phyloP scores from a whole-genome alignment of 768 basidiomycete genomes.

The Lactarius deliciosus region DNA sequence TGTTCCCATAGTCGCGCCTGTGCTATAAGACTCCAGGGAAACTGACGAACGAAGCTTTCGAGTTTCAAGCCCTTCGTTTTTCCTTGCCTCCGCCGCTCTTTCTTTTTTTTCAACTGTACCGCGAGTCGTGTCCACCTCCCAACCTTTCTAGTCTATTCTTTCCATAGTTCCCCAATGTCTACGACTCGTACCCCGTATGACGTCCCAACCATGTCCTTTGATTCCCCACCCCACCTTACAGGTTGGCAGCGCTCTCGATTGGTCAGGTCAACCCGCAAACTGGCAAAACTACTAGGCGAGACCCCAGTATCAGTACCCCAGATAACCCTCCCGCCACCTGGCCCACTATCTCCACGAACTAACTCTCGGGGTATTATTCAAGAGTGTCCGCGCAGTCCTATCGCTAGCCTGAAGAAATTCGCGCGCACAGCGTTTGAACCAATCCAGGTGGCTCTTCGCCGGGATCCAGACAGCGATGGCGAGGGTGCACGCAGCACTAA shows the following conservation, averaged over 20 bases:
- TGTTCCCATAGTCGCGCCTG: not conserved
- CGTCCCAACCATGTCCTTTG: too few species aligned
- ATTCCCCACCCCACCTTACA: constrained; percentile 1
- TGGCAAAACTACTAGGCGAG: constrained; percentile 29
- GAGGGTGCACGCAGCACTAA: not conserved
- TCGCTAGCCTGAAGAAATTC: constrained; percentile 10
- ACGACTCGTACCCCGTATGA: not conserved
- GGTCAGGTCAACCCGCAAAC: constrained; percentile 25
- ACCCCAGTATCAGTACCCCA: constrained; percentile 17
- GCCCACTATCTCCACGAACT: not conserved
- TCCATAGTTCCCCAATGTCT: constrained; percentile 6
- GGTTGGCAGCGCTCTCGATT: constrained; percentile 22
- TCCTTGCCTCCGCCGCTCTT: not conserved
- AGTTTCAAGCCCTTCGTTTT: not conserved
- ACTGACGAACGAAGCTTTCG: not conserved
- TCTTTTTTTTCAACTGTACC: constrained; percentile 17
- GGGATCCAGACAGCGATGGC: not conserved
- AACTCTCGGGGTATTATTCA: not conserved
- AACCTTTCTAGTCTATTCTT: not conserved
- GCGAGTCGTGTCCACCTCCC: not conserved
- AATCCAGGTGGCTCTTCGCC: constrained; percentile 6
- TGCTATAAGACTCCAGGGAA: constrained; percentile 17
- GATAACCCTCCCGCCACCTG: constrained; percentile 11
- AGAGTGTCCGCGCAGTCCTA: not conserved
- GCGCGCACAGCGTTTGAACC: constrained; percentile 11